A percentile compares a stretch with the other conserved stretches of the same genome.
These are phyloP conservation scores for Rutstroemia sp. DNA, from an alignment of 2,329 filamentous ascomycete genomes.

Conservation along the genomic window DNA sequence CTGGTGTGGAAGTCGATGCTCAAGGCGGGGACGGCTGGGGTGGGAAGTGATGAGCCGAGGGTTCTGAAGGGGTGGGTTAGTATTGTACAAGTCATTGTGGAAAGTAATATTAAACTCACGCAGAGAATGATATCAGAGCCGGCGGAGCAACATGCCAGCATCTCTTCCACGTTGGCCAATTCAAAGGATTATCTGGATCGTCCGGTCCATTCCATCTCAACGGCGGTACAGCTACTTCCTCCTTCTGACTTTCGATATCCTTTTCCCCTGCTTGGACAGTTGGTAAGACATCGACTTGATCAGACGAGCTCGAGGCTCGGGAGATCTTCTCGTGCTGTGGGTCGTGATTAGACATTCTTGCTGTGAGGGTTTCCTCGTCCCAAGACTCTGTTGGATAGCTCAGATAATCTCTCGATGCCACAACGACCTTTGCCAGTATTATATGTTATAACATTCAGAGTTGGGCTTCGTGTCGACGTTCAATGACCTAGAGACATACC, in stretches of 20 bases:
- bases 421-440: too few relatives aligned
- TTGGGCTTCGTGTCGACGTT: too few relatives aligned
- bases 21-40: not conserved
- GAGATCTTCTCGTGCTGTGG: not conserved
- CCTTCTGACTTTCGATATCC: not conserved
- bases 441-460: too few relatives aligned
- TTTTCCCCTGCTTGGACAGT: not conserved
- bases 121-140: not conserved
- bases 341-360: too few relatives aligned
- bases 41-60: not conserved
- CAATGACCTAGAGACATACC: too few relatives aligned
- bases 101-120: not conserved
- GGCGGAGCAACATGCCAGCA: not conserved
- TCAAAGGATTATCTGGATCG: constrained; percentile 15
- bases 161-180: constrained; percentile 13
- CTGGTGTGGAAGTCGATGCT: not conserved
- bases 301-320: not conserved
- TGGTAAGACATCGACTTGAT: not conserved
- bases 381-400: too few relatives aligned
- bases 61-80: not conserved
- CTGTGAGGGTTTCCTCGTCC: too few relatives aligned
- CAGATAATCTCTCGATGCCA: too few relatives aligned
- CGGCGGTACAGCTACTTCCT: not conserved
- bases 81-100: not conserved
- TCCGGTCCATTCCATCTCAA: constrained; percentile 5